Base-by-base conservation (phyloP, 257 asterid genomes). In the Nicotiana sylvestris region DNA sequence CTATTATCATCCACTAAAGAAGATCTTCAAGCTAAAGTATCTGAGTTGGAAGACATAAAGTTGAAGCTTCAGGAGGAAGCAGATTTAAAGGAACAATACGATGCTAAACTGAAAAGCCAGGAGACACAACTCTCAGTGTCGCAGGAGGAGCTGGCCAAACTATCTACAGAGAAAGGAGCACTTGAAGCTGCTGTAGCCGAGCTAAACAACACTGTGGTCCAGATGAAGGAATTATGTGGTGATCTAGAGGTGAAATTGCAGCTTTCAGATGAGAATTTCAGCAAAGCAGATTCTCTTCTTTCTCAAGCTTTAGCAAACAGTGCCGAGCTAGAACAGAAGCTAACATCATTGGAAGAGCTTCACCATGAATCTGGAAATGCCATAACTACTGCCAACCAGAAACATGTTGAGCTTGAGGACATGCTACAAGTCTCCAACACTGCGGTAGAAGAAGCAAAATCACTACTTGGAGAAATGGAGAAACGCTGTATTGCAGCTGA, bases 201-300 rank as follows among this genome's bases (percentile, higher is more conserved):
- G 78, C 86, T 91, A 29, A 94, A 90, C 32, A 89, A 80, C 43
- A 88, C 89, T 76, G 79, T 83, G 66, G 81, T 83, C 81, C 92
- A 87, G 86, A 82, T 92, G 94, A 94, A 94, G 89, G 97, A 91
- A 84, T 61, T 92, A 55, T 90, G 93, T 87, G 85, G 84, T 82
- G 97, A 92, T 21, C 97, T 96, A 21, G 97, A 96, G 86, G 92
- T 89, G 13, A 93, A 90, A 91, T 82, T 93, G 95, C 91, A 90
- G 88, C 86, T 83, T 55, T 94, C 99, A 0, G 97, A 94, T 27
- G 97, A 95, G 53, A 92, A 93, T 78, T 93, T 91, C 86, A 60
- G 83, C 87, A 92, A 91, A 80, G 88, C 93, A 3, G 94, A 95
- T 87, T 82, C 93, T 82, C 98, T 95, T 83, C 85, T 93, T 61